These are phyloP conservation scores for Fraxinus angustifolia DNA, from an alignment of 305 asterid genomes.

Conservation along the genomic window DNA sequence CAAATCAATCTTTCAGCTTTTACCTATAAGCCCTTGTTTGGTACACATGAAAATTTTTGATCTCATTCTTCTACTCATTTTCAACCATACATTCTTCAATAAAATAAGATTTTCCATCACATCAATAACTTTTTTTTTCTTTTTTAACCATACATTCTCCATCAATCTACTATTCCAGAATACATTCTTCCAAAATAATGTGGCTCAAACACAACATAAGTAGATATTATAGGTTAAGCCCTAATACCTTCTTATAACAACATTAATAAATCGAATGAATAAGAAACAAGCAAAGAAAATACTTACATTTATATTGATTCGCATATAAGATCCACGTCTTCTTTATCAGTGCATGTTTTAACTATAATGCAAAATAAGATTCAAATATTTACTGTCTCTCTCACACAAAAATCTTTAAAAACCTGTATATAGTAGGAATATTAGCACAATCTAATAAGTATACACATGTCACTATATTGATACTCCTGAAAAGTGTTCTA, in stretches of 20 bases:
- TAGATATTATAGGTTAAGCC: background rate
- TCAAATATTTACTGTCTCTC: background rate
- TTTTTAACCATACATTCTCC: too few relatives aligned
- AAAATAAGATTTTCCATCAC: too few relatives aligned
- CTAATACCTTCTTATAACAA: background rate
- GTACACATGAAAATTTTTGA: too few relatives aligned
- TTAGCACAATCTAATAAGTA: background rate
- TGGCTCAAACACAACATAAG: too few relatives aligned
- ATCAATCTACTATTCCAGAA: too few relatives aligned
- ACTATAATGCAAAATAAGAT: background rate
- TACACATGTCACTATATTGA: background rate
- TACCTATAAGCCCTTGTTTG: too few relatives aligned
- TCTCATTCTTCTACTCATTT: too few relatives aligned
- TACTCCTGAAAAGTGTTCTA: too few relatives aligned
- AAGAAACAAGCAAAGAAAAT: background rate
- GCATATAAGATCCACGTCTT: background rate
- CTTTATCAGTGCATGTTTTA: background rate
- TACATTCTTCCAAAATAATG: too few relatives aligned
- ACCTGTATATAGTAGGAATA: background rate
- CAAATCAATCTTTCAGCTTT: too few relatives aligned
- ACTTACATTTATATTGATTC: background rate
- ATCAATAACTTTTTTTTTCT: too few relatives aligned
- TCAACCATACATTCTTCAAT: too few relatives aligned
- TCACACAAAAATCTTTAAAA: background rate
- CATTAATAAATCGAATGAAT: background rate